These are phyloP conservation scores for Penicillium sp. DNA, from an alignment of 2,329 filamentous ascomycete species.

Conservation along the genomic window DNA sequence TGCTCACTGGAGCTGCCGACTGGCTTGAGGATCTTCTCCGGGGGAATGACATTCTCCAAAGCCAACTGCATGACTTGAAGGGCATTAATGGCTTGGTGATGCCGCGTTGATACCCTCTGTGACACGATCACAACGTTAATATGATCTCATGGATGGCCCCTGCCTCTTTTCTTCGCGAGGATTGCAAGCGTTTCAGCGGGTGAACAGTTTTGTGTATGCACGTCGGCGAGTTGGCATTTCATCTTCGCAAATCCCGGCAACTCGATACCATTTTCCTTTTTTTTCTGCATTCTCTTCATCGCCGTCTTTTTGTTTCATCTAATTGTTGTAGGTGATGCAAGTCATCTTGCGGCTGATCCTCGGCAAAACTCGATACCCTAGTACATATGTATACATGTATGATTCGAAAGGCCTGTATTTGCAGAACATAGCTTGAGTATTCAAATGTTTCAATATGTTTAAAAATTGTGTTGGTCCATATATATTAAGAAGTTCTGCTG, in stretches of 20 bases:
- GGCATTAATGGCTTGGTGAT: constrained; percentile 36
- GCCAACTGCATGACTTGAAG: constrained; percentile 52
- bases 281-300: neutral
- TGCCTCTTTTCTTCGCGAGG: constrained; percentile 5
- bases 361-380: constrained; percentile 12
- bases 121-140: constrained; percentile 22
- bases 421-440: neutral
- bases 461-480: neutral
- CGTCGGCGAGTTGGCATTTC: constrained; percentile 23
- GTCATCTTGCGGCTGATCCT: neutral
- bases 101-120: constrained; percentile 30
- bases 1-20: constrained; percentile 70
- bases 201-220: constrained; percentile 9
- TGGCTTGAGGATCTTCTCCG: constrained; percentile 71
- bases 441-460: neutral
- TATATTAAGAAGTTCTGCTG: neutral
- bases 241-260: neutral
- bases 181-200: constrained; percentile 28
- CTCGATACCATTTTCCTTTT: constrained; percentile 19
- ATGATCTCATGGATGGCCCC: constrained; percentile 7
- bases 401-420: neutral
- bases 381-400: neutral
- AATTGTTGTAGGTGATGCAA: neutral
- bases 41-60: constrained; percentile 62
- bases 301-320: neutral